A percentile compares a stretch with the other conserved stretches of the same genome.
Conservation (phyloP, 1,284 basidiomycete genomes). For the Rhodotorula sp. region DNA sequence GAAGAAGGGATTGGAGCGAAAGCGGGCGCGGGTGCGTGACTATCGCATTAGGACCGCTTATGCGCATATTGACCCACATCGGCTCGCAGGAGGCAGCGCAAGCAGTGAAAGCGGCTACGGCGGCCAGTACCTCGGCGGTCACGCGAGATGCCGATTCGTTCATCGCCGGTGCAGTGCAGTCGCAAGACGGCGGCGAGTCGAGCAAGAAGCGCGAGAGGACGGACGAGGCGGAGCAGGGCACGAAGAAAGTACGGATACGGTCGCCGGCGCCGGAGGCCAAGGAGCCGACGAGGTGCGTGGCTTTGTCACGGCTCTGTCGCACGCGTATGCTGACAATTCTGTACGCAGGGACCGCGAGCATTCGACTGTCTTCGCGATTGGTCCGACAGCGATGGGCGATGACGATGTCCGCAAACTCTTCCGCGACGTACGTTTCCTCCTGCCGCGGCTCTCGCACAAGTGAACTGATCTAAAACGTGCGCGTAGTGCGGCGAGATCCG, state of each 20-base stretch:
- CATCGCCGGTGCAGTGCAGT: conserved; percentile 1
- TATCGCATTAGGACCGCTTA: not conserved
- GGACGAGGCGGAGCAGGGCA: not conserved
- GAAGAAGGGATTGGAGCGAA: conserved; percentile 63
- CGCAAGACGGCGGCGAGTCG: conserved; percentile 35
- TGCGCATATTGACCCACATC: conserved; percentile 40
- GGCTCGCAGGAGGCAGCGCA: conserved; percentile 58
- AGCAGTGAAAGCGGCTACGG: conserved; percentile 51
- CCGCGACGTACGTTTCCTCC: conserved; percentile 65
- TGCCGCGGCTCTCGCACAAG: not conserved
- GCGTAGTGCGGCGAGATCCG: conserved; percentile 76
- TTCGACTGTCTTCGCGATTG: conserved; percentile 80
- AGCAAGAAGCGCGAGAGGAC: conserved; percentile 53
- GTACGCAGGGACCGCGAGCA: conserved; percentile 84
- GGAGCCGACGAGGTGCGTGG: conserved; percentile 21
- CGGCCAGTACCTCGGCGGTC: not conserved
- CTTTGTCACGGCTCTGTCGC: not conserved
- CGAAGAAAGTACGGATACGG: conserved; percentile 39
- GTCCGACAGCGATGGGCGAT: conserved; percentile 61
- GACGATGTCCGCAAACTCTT: conserved; percentile 71
- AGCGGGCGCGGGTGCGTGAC: conserved; percentile 64
- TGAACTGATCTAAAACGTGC: not conserved
- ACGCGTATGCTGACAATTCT: not conserved
- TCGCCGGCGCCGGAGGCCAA: conserved; percentile 31
- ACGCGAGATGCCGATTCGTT: conserved; percentile 46